Base-by-base conservation (phyloP, 208 protist genomes). In the Crithidia acanthocephali region DNA sequence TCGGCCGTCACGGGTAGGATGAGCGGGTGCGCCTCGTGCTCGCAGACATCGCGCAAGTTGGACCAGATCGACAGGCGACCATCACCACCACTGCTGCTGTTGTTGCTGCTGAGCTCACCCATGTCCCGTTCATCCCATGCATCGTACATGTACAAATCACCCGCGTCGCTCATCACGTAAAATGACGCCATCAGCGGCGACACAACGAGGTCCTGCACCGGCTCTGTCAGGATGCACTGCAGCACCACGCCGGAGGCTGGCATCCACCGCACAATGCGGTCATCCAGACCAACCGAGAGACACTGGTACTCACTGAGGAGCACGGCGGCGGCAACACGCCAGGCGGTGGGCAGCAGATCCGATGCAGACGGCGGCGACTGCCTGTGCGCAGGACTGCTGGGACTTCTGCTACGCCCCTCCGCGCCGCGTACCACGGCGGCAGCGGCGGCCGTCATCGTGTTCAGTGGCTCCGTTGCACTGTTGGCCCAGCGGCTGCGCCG, bases 101-200 rank as follows among this genome's bases (percentile, higher is more conserved):
- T 20, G 25, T 25, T 18, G 48, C 35, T 28, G 42, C 42, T 44
- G 2, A 30, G 58, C 37, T 68, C 72, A 20, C 62, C 72, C 50
- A 76, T 53, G 45, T 77, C 74, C 23, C 71, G 62, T 57, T 94
- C 86, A 72, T 90, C 87, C 80, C 82, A 88, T 1, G 80, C 86
- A 50, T 92, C 87, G 72, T 92, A 88, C 85, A 92, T 87, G 40
- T 64, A 74, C 23, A 95, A 64, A 28, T 89, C 50, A 5, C 86
- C 86, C 32, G 61, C 73, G 47, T 86, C 79, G 71, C 80, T 83
- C 15, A 89, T 85, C 15, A 79, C 81, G 68, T 95, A 92, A 42
- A 92, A 68, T 28, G 85, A 80, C 11, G 78, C 74, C 81, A 87
- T 87, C n/a, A 95, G 64, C 8, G 84, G 81, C 1, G 83, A 92